Evolutionary conservation across 345 rosid genomes (phyloP).

Genomic region (Physaria fendleri): DNA sequence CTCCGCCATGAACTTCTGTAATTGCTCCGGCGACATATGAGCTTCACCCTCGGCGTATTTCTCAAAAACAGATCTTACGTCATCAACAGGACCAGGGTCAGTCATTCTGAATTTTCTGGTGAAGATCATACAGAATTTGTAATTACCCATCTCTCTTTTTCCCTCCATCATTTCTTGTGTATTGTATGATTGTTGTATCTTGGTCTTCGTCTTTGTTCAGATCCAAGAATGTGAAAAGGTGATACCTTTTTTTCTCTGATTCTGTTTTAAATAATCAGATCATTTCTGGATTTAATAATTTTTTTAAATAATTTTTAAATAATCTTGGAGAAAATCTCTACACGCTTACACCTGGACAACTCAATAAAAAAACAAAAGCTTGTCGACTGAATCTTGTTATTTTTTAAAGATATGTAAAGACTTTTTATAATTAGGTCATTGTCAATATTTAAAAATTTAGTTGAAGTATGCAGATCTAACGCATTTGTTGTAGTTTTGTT

Average conservation of each 20-base stretch:
- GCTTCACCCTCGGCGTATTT: conserved; percentile 49
- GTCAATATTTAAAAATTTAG: too few species aligned
- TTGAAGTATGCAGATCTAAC: background rate
- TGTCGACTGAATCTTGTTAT: background rate
- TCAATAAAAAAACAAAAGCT: background rate
- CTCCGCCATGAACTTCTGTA: conserved; percentile 48
- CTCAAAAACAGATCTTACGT: conserved; percentile 48
- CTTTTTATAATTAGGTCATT: background rate
- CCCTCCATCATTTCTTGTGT: background rate
- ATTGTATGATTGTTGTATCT: background rate
- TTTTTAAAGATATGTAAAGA: background rate
- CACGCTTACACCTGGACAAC: conserved; percentile 21
- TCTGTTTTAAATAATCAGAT: conserved; percentile 11
- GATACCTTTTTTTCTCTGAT: background rate
- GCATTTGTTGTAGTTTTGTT: background rate
- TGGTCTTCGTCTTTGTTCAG: conserved; percentile 12
- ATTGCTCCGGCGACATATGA: conserved; percentile 63
- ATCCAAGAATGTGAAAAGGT: conserved; percentile 27
- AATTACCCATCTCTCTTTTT: conserved; percentile 47
- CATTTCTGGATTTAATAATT: background rate
- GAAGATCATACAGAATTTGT: conserved; percentile 63
- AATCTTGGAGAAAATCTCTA: background rate
- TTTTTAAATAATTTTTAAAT: background rate
- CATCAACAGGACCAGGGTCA: conserved; percentile 62
- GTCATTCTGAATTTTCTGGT: conserved; percentile 56